Evolutionary conservation across 495 filamentous ascomycete genomes (phyloP).

Genomic region (Cercophora sp.): DNA sequence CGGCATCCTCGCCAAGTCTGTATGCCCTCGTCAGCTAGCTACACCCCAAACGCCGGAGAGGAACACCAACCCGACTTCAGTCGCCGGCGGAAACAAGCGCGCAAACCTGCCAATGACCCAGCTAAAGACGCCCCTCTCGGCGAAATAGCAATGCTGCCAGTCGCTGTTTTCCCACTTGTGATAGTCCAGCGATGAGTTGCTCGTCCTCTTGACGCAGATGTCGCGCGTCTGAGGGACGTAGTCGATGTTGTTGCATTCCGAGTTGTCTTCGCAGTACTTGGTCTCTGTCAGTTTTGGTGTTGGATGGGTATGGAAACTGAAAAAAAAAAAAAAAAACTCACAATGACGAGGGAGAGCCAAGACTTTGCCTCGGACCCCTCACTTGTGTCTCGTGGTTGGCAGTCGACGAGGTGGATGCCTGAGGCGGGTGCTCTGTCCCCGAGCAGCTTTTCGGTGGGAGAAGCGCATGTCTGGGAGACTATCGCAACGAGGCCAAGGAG

Average conservation of each 20-base stretch:
- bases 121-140: conserved; percentile 6
- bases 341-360: conserved; percentile 4
- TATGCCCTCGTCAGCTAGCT: background rate
- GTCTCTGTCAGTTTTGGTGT: background rate
- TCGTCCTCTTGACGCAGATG: conserved; percentile 7
- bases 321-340: background rate
- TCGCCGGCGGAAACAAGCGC: conserved; percentile 4
- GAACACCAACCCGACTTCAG: conserved; percentile 5
- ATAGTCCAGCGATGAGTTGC: background rate
- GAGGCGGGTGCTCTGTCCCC: too few relatives aligned
- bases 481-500: too few relatives aligned
- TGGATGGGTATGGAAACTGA: background rate
- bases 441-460: too few relatives aligned
- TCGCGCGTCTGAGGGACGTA: background rate
- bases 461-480: too few relatives aligned
- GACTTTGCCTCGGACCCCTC: background rate
- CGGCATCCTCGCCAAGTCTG: background rate
- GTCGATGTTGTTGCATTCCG: background rate
- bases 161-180: conserved; percentile 10
- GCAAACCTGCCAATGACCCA: conserved; percentile 4
- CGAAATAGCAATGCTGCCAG: conserved; percentile 4
- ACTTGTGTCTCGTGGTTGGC: background rate
- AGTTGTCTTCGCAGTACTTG: conserved; percentile 5
- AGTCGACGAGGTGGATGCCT: background rate
- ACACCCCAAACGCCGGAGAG: background rate